Percentiles rank a stretch among this genome's conserved stretches.
Evolutionary conservation across 768 basidiomycete genomes (phyloP).

Genomic region (Chalciporus pseudorubinellus): DNA sequence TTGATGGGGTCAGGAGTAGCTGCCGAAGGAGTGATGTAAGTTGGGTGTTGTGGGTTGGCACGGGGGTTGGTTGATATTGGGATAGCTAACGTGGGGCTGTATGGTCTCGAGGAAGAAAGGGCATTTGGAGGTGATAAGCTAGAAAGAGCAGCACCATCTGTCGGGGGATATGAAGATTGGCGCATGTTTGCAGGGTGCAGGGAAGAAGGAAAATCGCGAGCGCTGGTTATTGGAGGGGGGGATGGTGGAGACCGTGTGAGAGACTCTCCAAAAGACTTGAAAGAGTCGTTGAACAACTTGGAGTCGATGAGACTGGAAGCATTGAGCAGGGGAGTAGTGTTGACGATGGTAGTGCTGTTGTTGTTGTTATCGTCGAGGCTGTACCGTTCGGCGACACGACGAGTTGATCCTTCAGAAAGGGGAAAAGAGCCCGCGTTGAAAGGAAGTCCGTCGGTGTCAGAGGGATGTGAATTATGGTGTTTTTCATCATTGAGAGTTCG

Average conservation of each 20-base stretch:
- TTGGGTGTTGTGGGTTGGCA: slow-evolving; percentile 73
- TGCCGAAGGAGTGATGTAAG: slow-evolving; percentile 58
- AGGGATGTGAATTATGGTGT: slow-evolving; percentile 15
- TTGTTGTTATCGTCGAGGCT: slow-evolving; percentile 45
- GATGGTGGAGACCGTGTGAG: slow-evolving; percentile 23
- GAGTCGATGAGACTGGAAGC: slow-evolving; percentile 28
- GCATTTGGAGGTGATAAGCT: slow-evolving; percentile 50
- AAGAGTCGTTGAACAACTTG: slow-evolving; percentile 28
- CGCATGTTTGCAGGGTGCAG: slow-evolving; percentile 43
- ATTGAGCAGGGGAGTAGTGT: slow-evolving; percentile 21
- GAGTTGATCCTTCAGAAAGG: slow-evolving; percentile 41
- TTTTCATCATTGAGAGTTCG: slow-evolving; percentile 26
- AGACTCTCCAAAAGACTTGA: slow-evolving; percentile 32
- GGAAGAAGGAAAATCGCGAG: slow-evolving; percentile 30
- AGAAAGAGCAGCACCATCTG: slow-evolving; percentile 34
- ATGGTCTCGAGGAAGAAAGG: slow-evolving; percentile 56
- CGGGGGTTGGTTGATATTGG: slow-evolving; percentile 67
- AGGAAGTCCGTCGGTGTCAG: slow-evolving; percentile 21
- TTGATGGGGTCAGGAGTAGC: slow-evolving; percentile 56
- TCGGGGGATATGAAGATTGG: slow-evolving; percentile 44
- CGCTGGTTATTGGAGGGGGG: slow-evolving; percentile 12
- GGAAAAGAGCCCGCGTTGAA: slow-evolving; percentile 43
- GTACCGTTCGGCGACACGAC: slow-evolving; percentile 50
- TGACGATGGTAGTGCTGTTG: slow-evolving; percentile 19
- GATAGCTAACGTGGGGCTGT: slow-evolving; percentile 38